These are phyloP conservation scores for Tetrahymena thermophila DNA, from an alignment of 73 alveolate genomes.

Conservation along the genomic window DNA sequence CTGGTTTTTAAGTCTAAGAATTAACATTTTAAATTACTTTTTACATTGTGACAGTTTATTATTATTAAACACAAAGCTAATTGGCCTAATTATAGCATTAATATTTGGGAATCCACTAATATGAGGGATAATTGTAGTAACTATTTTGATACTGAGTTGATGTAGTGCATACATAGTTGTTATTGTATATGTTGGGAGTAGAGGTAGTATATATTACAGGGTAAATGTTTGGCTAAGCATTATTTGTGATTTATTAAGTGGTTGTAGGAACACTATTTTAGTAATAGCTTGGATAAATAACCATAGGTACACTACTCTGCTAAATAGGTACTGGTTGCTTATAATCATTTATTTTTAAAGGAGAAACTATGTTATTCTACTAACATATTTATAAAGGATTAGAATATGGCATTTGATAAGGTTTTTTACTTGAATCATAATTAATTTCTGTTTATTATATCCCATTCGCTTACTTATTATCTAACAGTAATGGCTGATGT, in stretches of 20 bases:
- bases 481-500: neutral
- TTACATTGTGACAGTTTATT: neutral
- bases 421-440: neutral
- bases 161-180: neutral
- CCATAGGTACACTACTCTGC: neutral
- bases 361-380: too few relatives aligned
- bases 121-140: neutral
- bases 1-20: too few relatives aligned
- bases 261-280: neutral
- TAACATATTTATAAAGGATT: neutral
- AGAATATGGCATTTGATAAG: neutral
- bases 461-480: neutral
- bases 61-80: neutral
- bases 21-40: neutral
- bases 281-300: neutral
- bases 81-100: too few relatives aligned
- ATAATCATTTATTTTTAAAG: neutral
- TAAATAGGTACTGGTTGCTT: neutral
- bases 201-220: neutral
- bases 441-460: neutral
- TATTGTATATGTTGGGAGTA: neutral
- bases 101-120: neutral
- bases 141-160: neutral
- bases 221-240: neutral
- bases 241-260: neutral